Evolutionary conservation across 192 early-diverging fungal genomes (phyloP).

Genomic region (Radiomyces spectabilis): DNA sequence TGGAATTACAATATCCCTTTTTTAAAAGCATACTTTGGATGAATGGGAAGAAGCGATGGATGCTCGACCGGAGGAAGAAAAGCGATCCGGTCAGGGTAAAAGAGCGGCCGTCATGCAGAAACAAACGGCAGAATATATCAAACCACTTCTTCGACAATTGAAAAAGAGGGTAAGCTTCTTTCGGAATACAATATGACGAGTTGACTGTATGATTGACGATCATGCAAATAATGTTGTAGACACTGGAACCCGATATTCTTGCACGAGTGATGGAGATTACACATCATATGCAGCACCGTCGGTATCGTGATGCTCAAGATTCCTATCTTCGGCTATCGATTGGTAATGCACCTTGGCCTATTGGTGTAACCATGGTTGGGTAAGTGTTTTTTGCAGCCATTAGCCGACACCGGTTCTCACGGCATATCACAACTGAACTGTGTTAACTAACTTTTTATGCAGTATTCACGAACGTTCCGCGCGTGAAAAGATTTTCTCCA

Average conservation of each 20-base stretch:
- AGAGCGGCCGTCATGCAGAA: slow-evolving; percentile 69
- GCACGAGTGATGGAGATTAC: slow-evolving; percentile 89
- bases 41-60: slow-evolving; percentile 84
- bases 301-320: slow-evolving; percentile 91
- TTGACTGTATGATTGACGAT: background rate
- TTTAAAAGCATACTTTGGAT: slow-evolving; percentile 53
- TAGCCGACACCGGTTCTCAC: background rate
- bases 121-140: slow-evolving; percentile 83
- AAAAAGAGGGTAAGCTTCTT: slow-evolving; percentile 47
- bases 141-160: slow-evolving; percentile 85
- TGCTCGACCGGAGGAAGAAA: slow-evolving; percentile 68
- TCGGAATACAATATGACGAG: too few species aligned
- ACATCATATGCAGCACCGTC: slow-evolving; percentile 71
- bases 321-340: slow-evolving; percentile 90
- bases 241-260: slow-evolving; percentile 78
- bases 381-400: slow-evolving; percentile 33
- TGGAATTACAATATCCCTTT: background rate
- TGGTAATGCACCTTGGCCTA: slow-evolving; percentile 98
- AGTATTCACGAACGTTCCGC: slow-evolving; percentile 96
- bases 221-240: slow-evolving; percentile 7
- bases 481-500: slow-evolving; percentile 94
- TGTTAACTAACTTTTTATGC: background rate
- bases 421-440: background rate
- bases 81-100: slow-evolving; percentile 75
- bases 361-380: slow-evolving; percentile 94